A percentile compares a stretch with the other conserved stretches of the same genome.
Evolutionary conservation across 768 basidiomycete species (phyloP).

Genomic region (Pleurotus giganteus): DNA sequence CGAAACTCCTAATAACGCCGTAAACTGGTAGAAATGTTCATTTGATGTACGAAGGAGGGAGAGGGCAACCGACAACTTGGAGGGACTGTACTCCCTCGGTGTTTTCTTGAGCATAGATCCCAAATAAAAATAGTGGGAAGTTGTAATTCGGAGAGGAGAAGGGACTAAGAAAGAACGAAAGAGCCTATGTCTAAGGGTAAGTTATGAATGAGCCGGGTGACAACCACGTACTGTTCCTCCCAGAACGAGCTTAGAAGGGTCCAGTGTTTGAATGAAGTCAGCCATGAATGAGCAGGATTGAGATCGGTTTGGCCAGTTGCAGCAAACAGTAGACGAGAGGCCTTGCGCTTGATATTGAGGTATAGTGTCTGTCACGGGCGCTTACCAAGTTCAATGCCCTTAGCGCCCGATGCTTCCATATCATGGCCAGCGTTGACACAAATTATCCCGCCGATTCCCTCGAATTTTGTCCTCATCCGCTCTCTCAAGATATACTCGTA

Average conservation of each 20-base stretch:
- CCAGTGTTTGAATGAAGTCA: constrained; percentile 70
- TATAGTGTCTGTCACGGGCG: too few species aligned
- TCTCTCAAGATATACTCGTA: constrained; percentile 62
- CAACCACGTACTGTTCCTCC: constrained; percentile 52
- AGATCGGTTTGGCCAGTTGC: background rate
- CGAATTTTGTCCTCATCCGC: constrained; percentile 82
- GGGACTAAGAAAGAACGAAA: constrained; percentile 58
- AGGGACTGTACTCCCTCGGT: constrained; percentile 62
- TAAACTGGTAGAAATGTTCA: constrained; percentile 47
- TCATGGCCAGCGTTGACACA: constrained; percentile 50
- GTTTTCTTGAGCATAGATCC: constrained; percentile 68
- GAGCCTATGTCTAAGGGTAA: constrained; percentile 34
- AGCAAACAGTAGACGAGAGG: background rate
- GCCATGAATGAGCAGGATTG: constrained; percentile 17
- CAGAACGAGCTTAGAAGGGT: constrained; percentile 68
- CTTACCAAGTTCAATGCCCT: background rate
- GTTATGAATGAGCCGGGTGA: background rate
- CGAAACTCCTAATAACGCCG: constrained; percentile 59
- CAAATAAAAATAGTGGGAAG: constrained; percentile 80
- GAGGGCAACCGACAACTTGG: constrained; percentile 46
- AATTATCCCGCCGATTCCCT: constrained; percentile 85
- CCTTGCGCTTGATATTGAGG: too few species aligned
- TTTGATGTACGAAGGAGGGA: constrained; percentile 1
- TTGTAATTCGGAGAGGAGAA: constrained; percentile 71
- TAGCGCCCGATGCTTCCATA: too few species aligned